A percentile compares a stretch with the other conserved stretches of the same genome.
Evolutionary conservation across 352 stramenopile genomes (phyloP).

Genomic region (Phytophthora sojae): DNA sequence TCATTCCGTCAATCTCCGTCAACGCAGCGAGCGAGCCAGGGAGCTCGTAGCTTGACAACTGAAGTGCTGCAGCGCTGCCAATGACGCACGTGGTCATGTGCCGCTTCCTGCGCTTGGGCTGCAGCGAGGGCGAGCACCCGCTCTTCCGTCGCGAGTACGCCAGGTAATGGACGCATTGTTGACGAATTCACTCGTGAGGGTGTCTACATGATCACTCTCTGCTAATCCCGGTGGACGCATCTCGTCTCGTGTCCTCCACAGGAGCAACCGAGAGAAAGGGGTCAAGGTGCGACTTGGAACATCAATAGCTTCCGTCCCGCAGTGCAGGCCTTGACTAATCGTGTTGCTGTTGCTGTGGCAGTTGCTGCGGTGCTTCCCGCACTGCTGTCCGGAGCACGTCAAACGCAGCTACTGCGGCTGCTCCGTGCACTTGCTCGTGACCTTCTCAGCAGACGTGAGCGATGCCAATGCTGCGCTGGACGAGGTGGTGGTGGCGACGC

Average conservation of each 20-base stretch:
- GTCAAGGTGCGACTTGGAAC: slow-evolving; percentile 14
- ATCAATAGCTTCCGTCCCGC: not conserved
- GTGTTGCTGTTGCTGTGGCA: not conserved
- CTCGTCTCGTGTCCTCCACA: not conserved
- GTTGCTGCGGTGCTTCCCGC: slow-evolving; percentile 42
- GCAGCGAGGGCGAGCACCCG: slow-evolving; percentile 35
- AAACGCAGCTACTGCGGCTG: slow-evolving; percentile 46
- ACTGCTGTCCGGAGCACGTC: slow-evolving; percentile 46
- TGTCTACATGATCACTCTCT: not conserved
- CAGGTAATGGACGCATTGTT: slow-evolving; percentile 15
- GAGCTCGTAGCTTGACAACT: not conserved
- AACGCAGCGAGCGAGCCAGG: not conserved
- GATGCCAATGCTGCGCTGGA: not conserved
- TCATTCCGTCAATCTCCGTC: not conserved
- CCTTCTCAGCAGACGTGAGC: slow-evolving; percentile 12
- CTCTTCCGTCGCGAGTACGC: slow-evolving; percentile 48
- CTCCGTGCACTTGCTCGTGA: slow-evolving; percentile 40
- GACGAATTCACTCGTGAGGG: not conserved
- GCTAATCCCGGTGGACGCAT: not conserved
- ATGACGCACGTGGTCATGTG: slow-evolving; percentile 23
- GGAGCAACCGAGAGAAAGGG: slow-evolving; percentile 17
- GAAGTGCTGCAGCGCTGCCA: not conserved
- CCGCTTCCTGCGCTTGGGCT: slow-evolving; percentile 43
- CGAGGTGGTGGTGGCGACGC: slow-evolving; percentile 33
- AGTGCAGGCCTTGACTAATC: not conserved